These are phyloP conservation scores for Globisporangium echinulatum DNA, from an alignment of 352 stramenopile genomes.

Conservation along the genomic window DNA sequence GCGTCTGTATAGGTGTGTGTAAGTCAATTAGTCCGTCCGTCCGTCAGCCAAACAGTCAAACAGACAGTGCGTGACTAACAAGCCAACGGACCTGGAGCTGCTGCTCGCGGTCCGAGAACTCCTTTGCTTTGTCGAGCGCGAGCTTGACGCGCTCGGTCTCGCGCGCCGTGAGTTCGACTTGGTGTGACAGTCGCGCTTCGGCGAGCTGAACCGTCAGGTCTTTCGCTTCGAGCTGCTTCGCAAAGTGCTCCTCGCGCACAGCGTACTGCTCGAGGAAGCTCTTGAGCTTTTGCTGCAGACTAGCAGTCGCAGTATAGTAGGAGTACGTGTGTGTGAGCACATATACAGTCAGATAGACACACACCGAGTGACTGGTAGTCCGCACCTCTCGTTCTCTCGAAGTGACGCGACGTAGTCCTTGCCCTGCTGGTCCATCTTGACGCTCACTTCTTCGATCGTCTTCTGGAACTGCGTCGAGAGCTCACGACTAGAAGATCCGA, in stretches of 20 bases:
- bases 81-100: slow-evolving; percentile 45
- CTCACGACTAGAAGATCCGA: slow-evolving; percentile 32
- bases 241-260: slow-evolving; percentile 75
- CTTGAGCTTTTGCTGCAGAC: slow-evolving; percentile 81
- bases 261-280: slow-evolving; percentile 78
- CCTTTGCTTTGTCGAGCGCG: slow-evolving; percentile 78
- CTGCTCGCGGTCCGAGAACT: slow-evolving; percentile 71
- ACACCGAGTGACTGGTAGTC: not conserved
- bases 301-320: slow-evolving; percentile 8
- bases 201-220: slow-evolving; percentile 73
- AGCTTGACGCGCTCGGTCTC: slow-evolving; percentile 65
- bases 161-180: slow-evolving; percentile 62
- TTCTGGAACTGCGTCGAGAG: slow-evolving; percentile 78
- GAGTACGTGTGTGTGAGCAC: not conserved
- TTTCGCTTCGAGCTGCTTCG: slow-evolving; percentile 79
- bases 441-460: slow-evolving; percentile 83
- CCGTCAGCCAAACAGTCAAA: not conserved
- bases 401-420: slow-evolving; percentile 80
- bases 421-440: slow-evolving; percentile 85
- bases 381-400: slow-evolving; percentile 72
- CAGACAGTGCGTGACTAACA: too few relatives aligned
- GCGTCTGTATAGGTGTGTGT: slow-evolving; percentile 16
- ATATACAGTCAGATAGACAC: not conserved
- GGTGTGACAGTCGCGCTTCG: slow-evolving; percentile 76
- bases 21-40: too few relatives aligned